A percentile compares a stretch with the other conserved stretches of the same genome.
phyloP scores from a whole-genome alignment of 2,329 filamentous ascomycete species.

The Ceratocystis alfenasii region DNA sequence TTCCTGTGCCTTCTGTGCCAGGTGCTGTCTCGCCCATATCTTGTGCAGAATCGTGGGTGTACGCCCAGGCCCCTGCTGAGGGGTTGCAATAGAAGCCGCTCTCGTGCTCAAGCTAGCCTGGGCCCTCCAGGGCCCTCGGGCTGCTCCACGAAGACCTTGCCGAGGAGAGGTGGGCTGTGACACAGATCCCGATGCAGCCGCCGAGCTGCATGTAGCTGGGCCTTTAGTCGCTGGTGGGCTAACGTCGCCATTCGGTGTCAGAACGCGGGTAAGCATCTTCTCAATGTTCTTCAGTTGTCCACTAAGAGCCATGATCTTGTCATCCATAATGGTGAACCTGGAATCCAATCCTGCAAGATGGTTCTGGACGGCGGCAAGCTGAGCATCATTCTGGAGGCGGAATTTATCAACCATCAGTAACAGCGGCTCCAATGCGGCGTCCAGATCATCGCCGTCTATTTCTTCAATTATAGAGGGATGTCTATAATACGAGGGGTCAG shows the following conservation, averaged over 20 bases:
- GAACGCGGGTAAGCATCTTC: background rate
- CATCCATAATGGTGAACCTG: background rate
- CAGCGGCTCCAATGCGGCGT: background rate
- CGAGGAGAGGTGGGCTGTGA: background rate
- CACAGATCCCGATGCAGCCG: background rate
- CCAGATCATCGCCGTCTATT: background rate
- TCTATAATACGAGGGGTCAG: background rate
- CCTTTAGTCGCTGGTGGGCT: background rate
- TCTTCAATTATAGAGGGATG: background rate
- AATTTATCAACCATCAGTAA: background rate
- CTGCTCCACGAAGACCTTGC: background rate
- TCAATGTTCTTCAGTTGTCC: background rate
- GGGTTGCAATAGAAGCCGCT: background rate
- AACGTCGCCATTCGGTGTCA: background rate
- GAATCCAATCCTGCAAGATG: background rate
- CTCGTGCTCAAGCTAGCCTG: background rate
- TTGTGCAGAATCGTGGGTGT: background rate
- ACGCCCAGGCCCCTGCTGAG: background rate
- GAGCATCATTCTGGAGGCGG: conserved; percentile 5
- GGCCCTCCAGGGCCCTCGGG: background rate
- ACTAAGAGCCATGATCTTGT: background rate
- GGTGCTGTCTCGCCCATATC: background rate
- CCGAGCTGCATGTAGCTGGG: too few species aligned
- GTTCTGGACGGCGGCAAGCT: background rate
- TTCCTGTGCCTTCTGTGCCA: background rate